Evolutionary conservation across 2,329 filamentous ascomycete species (phyloP).

Genomic region (Pseudogymnoascus verrucosus): DNA sequence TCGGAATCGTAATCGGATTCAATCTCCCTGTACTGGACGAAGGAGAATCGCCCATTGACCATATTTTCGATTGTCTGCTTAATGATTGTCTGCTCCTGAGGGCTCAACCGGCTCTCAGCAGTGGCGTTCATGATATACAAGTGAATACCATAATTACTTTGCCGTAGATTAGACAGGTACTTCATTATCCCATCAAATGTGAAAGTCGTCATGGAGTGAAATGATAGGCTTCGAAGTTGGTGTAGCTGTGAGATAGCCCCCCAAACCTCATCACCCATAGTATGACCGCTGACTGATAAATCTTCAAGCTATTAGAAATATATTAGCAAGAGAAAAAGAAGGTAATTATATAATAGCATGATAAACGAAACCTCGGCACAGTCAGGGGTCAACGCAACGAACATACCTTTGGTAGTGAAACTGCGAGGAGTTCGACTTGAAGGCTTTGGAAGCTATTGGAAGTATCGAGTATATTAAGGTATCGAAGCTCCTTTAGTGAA

Average conservation of each 20-base stretch:
- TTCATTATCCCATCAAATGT: constrained; percentile 40
- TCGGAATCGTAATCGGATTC: constrained; percentile 24
- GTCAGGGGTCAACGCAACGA: background rate
- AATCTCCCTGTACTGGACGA: constrained; percentile 23
- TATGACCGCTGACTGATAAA: constrained; percentile 47
- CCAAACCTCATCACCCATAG: constrained; percentile 42
- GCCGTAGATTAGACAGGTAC: constrained; percentile 33
- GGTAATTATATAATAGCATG: background rate
- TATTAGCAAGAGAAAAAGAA: background rate
- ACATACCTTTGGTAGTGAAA: constrained; percentile 29
- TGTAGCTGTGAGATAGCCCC: constrained; percentile 36
- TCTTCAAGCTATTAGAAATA: constrained; percentile 38
- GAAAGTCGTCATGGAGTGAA: constrained; percentile 49
- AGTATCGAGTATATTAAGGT: constrained; percentile 44
- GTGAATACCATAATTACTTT: constrained; percentile 26
- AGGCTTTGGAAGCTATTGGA: constrained; percentile 42
- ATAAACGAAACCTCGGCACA: background rate
- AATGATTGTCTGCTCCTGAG: constrained; percentile 22
- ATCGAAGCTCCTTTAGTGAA: constrained; percentile 41
- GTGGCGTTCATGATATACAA: constrained; percentile 28
- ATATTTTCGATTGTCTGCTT: constrained; percentile 22
- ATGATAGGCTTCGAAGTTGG: constrained; percentile 43
- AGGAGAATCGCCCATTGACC: constrained; percentile 30
- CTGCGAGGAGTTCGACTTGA: constrained; percentile 42
- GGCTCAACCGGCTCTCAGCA: constrained; percentile 21